Percentiles rank a stretch among this genome's conserved stretches.
Conservation (phyloP, 371 early-diverging fungal genomes). For the Circinella minor region DNA sequence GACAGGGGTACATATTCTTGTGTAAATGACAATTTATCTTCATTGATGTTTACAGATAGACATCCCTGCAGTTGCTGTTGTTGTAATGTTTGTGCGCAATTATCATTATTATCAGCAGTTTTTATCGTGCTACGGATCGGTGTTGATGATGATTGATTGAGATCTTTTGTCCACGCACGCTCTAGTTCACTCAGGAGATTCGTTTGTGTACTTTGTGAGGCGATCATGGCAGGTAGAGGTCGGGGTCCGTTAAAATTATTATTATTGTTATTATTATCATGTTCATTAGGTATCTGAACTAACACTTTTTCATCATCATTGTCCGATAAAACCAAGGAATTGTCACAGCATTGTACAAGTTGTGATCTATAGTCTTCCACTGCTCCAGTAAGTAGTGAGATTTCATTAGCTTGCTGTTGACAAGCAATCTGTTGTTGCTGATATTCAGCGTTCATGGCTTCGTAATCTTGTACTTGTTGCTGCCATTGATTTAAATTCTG, state of each 20-base stretch:
- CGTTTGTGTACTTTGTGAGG: constrained; percentile 8
- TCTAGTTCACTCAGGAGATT: constrained; percentile 11
- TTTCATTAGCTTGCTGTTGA: constrained; percentile 1
- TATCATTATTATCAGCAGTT: background rate
- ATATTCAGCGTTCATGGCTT: constrained; percentile 2
- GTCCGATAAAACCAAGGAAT: background rate
- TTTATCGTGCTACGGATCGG: background rate
- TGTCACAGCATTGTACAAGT: background rate
- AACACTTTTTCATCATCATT: constrained; percentile 2
- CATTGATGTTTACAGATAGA: background rate
- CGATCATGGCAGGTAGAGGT: background rate
- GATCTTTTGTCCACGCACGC: constrained; percentile 7
- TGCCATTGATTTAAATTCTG: constrained; percentile 11
- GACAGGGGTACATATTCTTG: background rate
- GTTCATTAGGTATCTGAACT: background rate
- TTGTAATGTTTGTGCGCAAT: background rate
- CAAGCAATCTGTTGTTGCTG: constrained; percentile 2
- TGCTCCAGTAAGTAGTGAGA: constrained; percentile 5
- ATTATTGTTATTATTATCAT: background rate
- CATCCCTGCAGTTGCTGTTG: background rate
- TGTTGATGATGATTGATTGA: constrained; percentile 1
- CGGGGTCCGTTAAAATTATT: background rate
- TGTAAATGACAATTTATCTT: background rate
- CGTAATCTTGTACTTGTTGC: constrained; percentile 1
- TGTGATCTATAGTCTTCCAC: constrained; percentile 12